Conservation (phyloP, 176 grass and related monocot genomes). For the Eleusine coracana region DNA sequence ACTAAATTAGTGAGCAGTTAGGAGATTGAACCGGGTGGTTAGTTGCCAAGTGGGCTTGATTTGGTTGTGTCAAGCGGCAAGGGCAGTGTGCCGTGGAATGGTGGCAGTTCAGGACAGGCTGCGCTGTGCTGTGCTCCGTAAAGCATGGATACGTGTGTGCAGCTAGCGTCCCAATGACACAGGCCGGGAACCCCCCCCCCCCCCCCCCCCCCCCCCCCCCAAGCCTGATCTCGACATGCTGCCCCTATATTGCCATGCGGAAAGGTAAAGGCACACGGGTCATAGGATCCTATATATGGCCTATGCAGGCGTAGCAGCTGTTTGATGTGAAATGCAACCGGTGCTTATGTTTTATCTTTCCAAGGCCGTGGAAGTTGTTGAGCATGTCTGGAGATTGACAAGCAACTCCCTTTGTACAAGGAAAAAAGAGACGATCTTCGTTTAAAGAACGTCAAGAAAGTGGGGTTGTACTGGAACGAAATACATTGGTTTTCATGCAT, state of each 20-base stretch:
- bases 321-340: background rate
- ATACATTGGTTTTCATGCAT: background rate
- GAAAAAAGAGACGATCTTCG: background rate
- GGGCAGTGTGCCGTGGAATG: slow-evolving; percentile 11
- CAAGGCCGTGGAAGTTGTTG: slow-evolving; percentile 5
- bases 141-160: slow-evolving; percentile 20
- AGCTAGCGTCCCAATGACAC: background rate
- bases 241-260: background rate
- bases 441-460: background rate
- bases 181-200: background rate
- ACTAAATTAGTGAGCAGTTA: slow-evolving; percentile 41
- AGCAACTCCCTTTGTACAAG: background rate
- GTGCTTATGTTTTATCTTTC: background rate
- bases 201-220: no score
- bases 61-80: background rate
- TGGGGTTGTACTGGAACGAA: background rate
- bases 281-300: background rate
- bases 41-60: slow-evolving; percentile 35
- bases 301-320: background rate
- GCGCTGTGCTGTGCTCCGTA: slow-evolving; percentile 10
- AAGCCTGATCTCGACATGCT: slow-evolving; percentile 34
- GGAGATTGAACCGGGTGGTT: background rate
- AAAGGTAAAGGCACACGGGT: background rate
- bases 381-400: slow-evolving; percentile 6
- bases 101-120: slow-evolving; percentile 39